A percentile compares a stretch with the other conserved stretches of the same genome.
phyloP scores from a whole-genome alignment of 1,284 basidiomycete genomes.

The Neotropicomus parvogracilis region DNA sequence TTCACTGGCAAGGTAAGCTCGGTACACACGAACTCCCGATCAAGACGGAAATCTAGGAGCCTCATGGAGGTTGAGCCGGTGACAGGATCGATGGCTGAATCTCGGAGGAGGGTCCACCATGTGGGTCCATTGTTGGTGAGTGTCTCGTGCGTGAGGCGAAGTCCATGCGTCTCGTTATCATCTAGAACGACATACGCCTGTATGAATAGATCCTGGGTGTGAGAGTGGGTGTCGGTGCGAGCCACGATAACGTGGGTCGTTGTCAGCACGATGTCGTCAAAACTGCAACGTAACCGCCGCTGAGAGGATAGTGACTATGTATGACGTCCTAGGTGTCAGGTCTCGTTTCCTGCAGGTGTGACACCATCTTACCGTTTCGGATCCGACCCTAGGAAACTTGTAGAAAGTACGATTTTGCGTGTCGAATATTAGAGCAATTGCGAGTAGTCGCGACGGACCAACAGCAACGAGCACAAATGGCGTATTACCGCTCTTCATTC shows the following conservation, averaged over 20 bases:
- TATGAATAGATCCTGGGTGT: background rate
- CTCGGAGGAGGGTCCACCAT: background rate
- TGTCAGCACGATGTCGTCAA: background rate
- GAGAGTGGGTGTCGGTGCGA: too few species aligned
- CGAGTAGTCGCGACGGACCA: too few species aligned
- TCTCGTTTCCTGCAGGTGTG: too few species aligned
- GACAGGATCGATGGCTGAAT: background rate
- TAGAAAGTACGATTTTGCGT: background rate
- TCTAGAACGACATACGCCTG: constrained; percentile 2
- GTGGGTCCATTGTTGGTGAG: background rate
- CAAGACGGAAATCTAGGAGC: background rate
- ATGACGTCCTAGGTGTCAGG: background rate
- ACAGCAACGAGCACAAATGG: background rate
- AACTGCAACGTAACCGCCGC: too few species aligned
- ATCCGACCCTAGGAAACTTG: background rate
- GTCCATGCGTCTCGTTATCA: background rate
- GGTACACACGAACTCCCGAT: background rate
- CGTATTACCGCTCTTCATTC: background rate
- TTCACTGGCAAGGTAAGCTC: background rate
- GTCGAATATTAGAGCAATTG: background rate
- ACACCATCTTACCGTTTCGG: background rate
- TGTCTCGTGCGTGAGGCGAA: background rate
- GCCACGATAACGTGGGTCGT: background rate
- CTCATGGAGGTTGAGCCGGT: background rate
- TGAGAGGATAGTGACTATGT: background rate